phyloP scores from a whole-genome alignment of 2,329 filamentous ascomycete genomes.

The Cercospora citrullina region DNA sequence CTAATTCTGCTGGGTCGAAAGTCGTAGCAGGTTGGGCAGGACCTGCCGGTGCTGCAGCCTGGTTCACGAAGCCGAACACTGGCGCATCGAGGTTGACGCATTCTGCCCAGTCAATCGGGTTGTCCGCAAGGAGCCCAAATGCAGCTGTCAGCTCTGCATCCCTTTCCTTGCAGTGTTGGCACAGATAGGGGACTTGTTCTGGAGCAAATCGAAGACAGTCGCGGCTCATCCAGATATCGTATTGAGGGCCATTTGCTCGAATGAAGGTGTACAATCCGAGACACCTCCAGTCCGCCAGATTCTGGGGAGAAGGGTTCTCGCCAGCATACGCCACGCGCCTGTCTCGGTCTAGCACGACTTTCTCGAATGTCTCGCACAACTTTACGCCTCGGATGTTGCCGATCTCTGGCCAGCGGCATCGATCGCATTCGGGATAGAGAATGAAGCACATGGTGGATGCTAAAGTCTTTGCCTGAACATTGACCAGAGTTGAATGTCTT shows the following conservation, averaged over 20 bases:
- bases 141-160: slow-evolving; percentile 11
- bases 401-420: slow-evolving; percentile 20
- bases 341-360: slow-evolving; percentile 4
- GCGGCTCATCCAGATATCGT: slow-evolving; percentile 13
- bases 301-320: neutral
- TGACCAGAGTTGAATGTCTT: neutral
- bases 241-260: slow-evolving; percentile 1
- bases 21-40: neutral
- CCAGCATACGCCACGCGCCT: neutral
- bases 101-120: neutral
- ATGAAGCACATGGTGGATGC: slow-evolving; percentile 22
- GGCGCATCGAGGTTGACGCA: neutral
- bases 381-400: slow-evolving; percentile 5
- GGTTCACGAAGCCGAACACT: neutral
- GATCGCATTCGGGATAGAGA: slow-evolving; percentile 21
- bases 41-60: neutral
- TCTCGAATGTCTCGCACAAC: slow-evolving; percentile 19
- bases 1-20: slow-evolving; percentile 1
- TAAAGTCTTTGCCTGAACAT: neutral
- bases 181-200: slow-evolving; percentile 11
- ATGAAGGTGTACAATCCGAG: slow-evolving; percentile 18
- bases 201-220: slow-evolving; percentile 14
- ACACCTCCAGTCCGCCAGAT: slow-evolving; percentile 13
- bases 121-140: neutral
- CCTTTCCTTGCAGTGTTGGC: slow-evolving; percentile 14